phyloP scores from a whole-genome alignment of 257 asterid species.

The Capsicum pubescens region DNA sequence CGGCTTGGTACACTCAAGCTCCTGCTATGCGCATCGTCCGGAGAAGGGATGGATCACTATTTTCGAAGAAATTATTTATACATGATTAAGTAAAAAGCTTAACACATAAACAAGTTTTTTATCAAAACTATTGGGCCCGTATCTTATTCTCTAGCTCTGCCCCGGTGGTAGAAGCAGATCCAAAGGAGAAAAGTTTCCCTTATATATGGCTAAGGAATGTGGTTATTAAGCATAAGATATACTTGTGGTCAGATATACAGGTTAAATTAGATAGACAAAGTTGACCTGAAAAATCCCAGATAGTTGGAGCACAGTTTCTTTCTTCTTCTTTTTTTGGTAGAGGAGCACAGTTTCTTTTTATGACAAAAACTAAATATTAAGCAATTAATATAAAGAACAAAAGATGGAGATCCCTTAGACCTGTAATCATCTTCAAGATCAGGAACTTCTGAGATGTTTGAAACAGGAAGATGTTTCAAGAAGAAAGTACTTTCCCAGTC shows the following conservation, averaged over 20 bases:
- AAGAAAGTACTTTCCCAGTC: constrained; percentile 80
- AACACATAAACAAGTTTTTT: no score
- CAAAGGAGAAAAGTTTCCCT: background rate
- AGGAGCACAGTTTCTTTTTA: constrained; percentile 21
- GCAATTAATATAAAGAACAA: background rate
- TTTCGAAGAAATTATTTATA: no score
- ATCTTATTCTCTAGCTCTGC: no score
- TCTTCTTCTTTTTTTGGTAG: no score
- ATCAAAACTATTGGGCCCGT: no score
- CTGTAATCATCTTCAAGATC: constrained; percentile 75
- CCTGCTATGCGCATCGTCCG: no score
- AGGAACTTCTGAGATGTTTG: constrained; percentile 68
- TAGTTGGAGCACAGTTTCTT: constrained; percentile 28
- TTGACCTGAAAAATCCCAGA: constrained; percentile 29
- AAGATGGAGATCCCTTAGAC: constrained; percentile 28
- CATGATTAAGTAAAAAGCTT: background rate
- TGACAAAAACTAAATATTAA: background rate
- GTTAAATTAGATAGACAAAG: constrained; percentile 21
- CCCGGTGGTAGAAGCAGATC: background rate
- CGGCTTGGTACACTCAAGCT: no score
- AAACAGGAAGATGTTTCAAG: constrained; percentile 65
- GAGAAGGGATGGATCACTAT: no score
- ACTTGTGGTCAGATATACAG: constrained; percentile 29
- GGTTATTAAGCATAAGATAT: background rate
- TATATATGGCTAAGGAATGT: background rate